A percentile compares a stretch with the other conserved stretches of the same genome.
phyloP scores from a whole-genome alignment of 2,329 filamentous ascomycete genomes.

The Didymella arachidicola region DNA sequence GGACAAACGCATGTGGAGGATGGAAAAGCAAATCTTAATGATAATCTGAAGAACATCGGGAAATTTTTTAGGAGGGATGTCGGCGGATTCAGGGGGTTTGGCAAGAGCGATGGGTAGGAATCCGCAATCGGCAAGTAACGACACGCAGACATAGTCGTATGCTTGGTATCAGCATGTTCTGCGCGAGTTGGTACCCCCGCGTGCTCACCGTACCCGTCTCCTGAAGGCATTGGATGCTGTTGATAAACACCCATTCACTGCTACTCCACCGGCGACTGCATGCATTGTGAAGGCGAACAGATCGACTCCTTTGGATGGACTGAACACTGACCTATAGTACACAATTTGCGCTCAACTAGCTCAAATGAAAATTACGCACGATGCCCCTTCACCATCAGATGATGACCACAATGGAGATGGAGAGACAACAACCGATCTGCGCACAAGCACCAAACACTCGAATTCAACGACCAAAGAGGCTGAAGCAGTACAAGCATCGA shows the following conservation, averaged over 20 bases:
- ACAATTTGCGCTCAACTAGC: background rate
- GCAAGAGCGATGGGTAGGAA: conserved; percentile 40
- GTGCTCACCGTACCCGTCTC: background rate
- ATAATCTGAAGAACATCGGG: conserved; percentile 93
- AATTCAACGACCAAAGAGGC: too few species aligned
- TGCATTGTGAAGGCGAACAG: background rate
- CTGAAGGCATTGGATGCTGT: background rate
- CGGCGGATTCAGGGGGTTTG: conserved; percentile 57
- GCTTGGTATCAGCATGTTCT: background rate
- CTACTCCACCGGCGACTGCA: background rate
- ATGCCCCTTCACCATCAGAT: background rate
- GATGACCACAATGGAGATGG: background rate
- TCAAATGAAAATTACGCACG: background rate
- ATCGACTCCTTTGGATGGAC: background rate
- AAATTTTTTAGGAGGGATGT: conserved; percentile 95
- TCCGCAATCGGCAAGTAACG: background rate
- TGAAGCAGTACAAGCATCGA: background rate
- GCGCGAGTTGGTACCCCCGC: background rate
- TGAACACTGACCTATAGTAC: background rate
- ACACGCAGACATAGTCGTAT: background rate
- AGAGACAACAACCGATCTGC: background rate
- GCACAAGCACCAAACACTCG: background rate
- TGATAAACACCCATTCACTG: background rate
- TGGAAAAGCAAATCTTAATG: conserved; percentile 77
- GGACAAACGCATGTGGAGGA: conserved; percentile 42